phyloP scores from a whole-genome alignment of 805 yeast genomes.

The Kodamaea neixiangensis region DNA sequence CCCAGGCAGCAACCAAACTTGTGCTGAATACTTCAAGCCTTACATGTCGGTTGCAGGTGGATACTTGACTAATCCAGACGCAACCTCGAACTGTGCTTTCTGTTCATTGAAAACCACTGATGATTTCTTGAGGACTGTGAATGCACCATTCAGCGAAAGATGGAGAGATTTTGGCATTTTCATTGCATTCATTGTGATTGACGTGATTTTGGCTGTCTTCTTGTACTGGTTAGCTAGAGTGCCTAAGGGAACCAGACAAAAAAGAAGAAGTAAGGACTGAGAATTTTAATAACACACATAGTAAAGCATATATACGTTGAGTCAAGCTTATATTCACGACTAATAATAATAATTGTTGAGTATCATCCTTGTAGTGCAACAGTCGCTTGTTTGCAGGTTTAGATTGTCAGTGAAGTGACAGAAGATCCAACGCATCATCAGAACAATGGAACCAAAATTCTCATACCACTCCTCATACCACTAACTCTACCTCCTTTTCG shows the following conservation, averaged over 20 bases:
- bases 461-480: too few relatives aligned
- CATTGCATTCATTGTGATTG: constrained; percentile 35
- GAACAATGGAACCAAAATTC: too few relatives aligned
- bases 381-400: too few relatives aligned
- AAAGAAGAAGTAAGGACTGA: constrained; percentile 8
- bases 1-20: constrained; percentile 61
- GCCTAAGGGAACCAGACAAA: constrained; percentile 46
- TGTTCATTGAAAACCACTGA: constrained; percentile 59
- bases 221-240: constrained; percentile 71
- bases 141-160: constrained; percentile 49
- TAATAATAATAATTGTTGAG: too few relatives aligned
- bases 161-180: constrained; percentile 70
- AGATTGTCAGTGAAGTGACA: too few relatives aligned
- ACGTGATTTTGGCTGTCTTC: constrained; percentile 31
- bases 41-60: constrained; percentile 52
- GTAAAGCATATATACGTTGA: too few relatives aligned
- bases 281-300: too few relatives aligned
- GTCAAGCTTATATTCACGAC: too few relatives aligned
- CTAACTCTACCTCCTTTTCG: background rate
- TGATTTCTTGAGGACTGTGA: constrained; percentile 50
- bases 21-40: constrained; percentile 52
- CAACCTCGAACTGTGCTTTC: constrained; percentile 50
- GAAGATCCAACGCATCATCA: too few relatives aligned
- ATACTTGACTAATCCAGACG: constrained; percentile 55
- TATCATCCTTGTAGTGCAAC: too few relatives aligned